Evolutionary conservation across 176 grass and related monocot genomes (phyloP), one percentile per base, ranked within the genome.

Genomic region (Lolium perenne): DNA sequence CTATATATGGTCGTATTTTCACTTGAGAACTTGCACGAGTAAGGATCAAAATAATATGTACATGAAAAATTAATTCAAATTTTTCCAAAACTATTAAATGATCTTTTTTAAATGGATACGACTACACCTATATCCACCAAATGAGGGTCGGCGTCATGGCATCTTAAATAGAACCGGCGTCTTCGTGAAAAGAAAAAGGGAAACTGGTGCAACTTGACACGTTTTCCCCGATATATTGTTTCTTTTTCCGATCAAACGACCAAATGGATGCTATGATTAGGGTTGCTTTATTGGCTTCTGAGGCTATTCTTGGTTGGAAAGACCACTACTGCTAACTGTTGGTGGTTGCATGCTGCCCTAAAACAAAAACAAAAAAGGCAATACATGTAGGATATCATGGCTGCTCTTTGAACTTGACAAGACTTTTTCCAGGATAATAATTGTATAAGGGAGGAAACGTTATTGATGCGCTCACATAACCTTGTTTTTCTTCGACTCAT

Each of bases 241-340:
- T 40, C 8, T 38, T 82, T 78, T 78, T 38, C 54, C 55, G 64
- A 64, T 65, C 57, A 78, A 78, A 72, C 35, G 35, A 46, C 43
- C 9, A 26, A 51, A 26, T 50, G 71, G 46, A 26, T 2, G 23
- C 23, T 11, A 86, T 83, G 84, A 83, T 79, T 86, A 57, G 23
- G 38, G 62, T 7, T 64, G 46, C 73, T 89, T 85, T 84, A 22
- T 61, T 40, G 11, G 18, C 50, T 64, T 48, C 8, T 48, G 53
- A 83, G 57, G 65, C 47, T 66, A 77, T 59, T 38, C 71, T 82
- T 54, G 72, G 59, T 82, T 38, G 74, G 84, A 50, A 72, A 67
- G 53, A 64, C 22, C 43, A 55, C 80, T 62, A 26, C 17, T 11
- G 13, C 38, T 58, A 69, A 76, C 5, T 68, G 66, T 20, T 46